Percentiles rank a stretch among this genome's conserved stretches.
phyloP scores from a whole-genome alignment of 2,329 filamentous ascomycete genomes.

The Zymoseptoria crescenta region DNA sequence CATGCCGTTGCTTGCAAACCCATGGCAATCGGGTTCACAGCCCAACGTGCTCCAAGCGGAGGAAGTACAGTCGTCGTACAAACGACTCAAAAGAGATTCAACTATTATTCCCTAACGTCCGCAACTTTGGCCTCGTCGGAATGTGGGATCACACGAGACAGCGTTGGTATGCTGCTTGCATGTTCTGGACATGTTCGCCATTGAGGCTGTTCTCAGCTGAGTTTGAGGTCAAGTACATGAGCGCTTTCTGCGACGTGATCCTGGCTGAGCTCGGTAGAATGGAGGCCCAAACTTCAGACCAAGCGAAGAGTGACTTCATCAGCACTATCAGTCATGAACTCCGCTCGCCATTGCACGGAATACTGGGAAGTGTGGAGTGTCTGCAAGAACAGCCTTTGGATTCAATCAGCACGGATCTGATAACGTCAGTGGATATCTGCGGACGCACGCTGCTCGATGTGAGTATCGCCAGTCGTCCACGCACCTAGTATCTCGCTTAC shows the following conservation, averaged over 20 bases:
- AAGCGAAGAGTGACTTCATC: slow-evolving; percentile 47
- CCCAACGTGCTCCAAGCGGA: slow-evolving; percentile 10
- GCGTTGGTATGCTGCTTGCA: slow-evolving; percentile 26
- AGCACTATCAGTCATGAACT: slow-evolving; percentile 47
- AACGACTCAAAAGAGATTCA: slow-evolving; percentile 26
- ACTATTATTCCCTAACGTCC: slow-evolving; percentile 38
- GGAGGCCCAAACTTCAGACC: slow-evolving; percentile 35
- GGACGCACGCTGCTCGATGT: slow-evolving; percentile 42
- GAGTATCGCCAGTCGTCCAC: neutral
- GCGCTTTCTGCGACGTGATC: slow-evolving; percentile 37
- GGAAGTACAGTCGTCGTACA: slow-evolving; percentile 15
- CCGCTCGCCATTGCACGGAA: slow-evolving; percentile 41
- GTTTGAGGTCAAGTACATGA: slow-evolving; percentile 33
- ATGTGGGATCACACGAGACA: slow-evolving; percentile 43
- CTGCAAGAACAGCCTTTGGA: slow-evolving; percentile 38
- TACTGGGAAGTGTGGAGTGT: slow-evolving; percentile 44
- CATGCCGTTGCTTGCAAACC: slow-evolving; percentile 5
- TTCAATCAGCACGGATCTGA: slow-evolving; percentile 34
- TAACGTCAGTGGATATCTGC: slow-evolving; percentile 44
- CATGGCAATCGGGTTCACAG: slow-evolving; percentile 6
- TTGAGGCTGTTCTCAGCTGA: slow-evolving; percentile 36
- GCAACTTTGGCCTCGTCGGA: slow-evolving; percentile 44
- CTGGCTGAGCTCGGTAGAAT: slow-evolving; percentile 36
- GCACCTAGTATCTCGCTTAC: neutral
- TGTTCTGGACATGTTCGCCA: slow-evolving; percentile 41